Percentiles rank a stretch among this genome's conserved stretches.
Conservation (phyloP, 2,329 filamentous ascomycete species). For the Pestalotiopsis fici region DNA sequence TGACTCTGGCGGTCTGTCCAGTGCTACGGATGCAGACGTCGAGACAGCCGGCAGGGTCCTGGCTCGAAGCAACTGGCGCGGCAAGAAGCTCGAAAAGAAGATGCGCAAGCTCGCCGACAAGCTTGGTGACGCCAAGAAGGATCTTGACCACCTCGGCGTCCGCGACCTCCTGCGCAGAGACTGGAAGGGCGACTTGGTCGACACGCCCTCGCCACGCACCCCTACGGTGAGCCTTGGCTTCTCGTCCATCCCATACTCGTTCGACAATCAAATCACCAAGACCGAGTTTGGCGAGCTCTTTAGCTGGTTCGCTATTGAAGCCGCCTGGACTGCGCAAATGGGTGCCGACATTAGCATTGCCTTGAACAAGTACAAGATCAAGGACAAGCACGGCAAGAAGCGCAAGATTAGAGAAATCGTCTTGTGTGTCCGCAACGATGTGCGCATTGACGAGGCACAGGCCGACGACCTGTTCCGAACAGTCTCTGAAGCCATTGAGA, state of each 20-base stretch:
- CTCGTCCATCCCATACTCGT: conserved; percentile 43
- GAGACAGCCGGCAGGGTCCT: conserved; percentile 38
- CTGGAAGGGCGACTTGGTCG: conserved; percentile 48
- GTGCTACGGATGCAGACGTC: conserved; percentile 38
- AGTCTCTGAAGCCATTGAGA: conserved; percentile 41
- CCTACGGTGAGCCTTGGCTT: conserved; percentile 47
- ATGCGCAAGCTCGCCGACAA: conserved; percentile 42
- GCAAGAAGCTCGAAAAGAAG: conserved; percentile 36
- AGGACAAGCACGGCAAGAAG: conserved; percentile 37
- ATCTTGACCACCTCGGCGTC: conserved; percentile 39
- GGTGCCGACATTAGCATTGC: conserved; percentile 44
- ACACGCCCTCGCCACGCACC: conserved; percentile 44
- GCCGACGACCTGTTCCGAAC: conserved; percentile 41
- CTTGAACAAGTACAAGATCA: conserved; percentile 46
- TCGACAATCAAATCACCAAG: conserved; percentile 44
- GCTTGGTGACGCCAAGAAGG: conserved; percentile 41
- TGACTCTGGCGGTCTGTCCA: conserved; percentile 41
- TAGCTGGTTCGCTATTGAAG: conserved; percentile 48
- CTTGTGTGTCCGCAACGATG: conserved; percentile 43
- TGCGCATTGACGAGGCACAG: conserved; percentile 42
- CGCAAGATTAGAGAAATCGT: conserved; percentile 47
- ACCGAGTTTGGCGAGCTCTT: conserved; percentile 48
- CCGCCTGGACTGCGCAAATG: conserved; percentile 46
- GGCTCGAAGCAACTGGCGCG: conserved; percentile 40
- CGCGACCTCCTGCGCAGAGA: conserved; percentile 45